Evolutionary conservation across 805 yeast genomes (phyloP), one percentile per base, ranked within the genome.

Genomic region (Debaryomyces hansenii): DNA sequence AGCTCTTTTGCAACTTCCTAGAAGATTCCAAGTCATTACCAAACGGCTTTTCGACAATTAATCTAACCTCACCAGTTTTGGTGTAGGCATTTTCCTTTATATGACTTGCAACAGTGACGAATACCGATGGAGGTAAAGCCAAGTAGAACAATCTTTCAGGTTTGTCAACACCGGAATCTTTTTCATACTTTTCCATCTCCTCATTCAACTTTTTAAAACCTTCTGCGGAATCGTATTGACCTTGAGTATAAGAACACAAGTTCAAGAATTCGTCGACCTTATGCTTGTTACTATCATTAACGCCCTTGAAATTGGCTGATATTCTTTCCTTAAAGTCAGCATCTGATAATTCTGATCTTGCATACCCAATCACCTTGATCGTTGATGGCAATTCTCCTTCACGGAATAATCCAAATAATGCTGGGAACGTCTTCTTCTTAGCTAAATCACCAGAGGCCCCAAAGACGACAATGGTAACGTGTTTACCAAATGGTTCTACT

Each of bases 381-480:
- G 83, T 66, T 10, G 71, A 59, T 8, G 96, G 88, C 46, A 92
- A 74, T 54, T 82, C 83, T 35, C 95, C 96, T 63, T 91, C 75
- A 53, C 68, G 54, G 48, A 40, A 64, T 33, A 87, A 75, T 9
- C 94, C 95, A 58, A 86, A 87, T 16, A 87, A 69, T 4, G 94
- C 92, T 8, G 95, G 95, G 70, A 88, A 90, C 2, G 97, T 91
- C 73, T 91, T 91, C 83, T 91, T 91, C 74, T 89, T 90, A 46
- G 97, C 96, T 54, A 91, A 75, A 66, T 91, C 97, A 43, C 97
- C 97, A 18, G 96, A 87, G 37, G 97, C 97, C 44, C 97, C 97
- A 58, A 90, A 87, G 27, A 91, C 96, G 21, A 85, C 88, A 58
- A 91, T 77, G 37, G 82, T 75, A 7, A 88, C 83, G 68, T 86